Conservation (phyloP, 1,284 basidiomycete species). For the Polyporus tsugae region DNA sequence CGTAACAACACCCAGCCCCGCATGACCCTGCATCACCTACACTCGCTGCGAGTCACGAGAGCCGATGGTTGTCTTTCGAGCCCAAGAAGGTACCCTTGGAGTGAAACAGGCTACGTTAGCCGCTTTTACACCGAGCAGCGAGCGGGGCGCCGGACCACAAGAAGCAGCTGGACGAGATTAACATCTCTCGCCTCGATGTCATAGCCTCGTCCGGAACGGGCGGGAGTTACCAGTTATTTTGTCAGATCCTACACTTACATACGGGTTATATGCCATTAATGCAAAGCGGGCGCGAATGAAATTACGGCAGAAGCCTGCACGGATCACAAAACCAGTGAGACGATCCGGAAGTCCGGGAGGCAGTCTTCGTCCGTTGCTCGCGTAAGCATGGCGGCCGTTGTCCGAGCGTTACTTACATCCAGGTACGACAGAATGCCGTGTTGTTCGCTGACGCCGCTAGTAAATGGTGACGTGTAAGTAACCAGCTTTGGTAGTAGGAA, state of each 20-base stretch:
- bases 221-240: not conserved
- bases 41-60: not conserved
- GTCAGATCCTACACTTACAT: not conserved
- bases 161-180: not conserved
- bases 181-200: not conserved
- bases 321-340: constrained; percentile 4
- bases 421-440: too few species aligned
- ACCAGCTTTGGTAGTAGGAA: not conserved
- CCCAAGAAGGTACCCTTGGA: not conserved
- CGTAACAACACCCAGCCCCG: not conserved
- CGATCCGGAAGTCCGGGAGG: not conserved
- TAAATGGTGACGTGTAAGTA: not conserved
- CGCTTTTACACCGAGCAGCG: not conserved
- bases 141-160: not conserved
- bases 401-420: not conserved
- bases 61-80: not conserved
- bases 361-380: not conserved
- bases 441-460: not conserved
- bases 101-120: not conserved
- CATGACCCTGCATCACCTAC: constrained; percentile 1
- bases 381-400: constrained; percentile 2
- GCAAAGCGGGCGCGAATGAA: not conserved
- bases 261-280: not conserved
- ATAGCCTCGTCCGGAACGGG: not conserved
- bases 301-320: not conserved